Base-by-base conservation (phyloP, 495 filamentous ascomycete genomes). In the Aspergillus funiculosus region DNA sequence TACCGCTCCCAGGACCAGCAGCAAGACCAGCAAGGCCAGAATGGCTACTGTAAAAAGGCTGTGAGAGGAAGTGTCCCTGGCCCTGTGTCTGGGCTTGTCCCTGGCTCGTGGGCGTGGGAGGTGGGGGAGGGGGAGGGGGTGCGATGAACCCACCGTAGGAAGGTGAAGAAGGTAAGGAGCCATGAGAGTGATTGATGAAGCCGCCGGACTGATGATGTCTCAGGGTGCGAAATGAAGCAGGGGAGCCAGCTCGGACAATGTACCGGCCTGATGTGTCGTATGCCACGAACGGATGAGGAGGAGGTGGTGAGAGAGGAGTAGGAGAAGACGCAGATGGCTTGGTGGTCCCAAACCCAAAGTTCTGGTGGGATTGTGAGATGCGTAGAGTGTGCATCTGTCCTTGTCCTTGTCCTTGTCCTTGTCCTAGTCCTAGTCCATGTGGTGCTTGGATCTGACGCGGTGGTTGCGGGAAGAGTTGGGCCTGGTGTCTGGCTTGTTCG, bases 321-420 rank as follows among this genome's bases (percentile, higher is more conserved):
- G 39, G 22, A 4, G 28, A 27, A 18, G 39, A 19, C 5, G 17
- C 10, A n/a, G 39, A 31, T 2, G 28, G 27, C 9, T 13, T 21
- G 28, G 28, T 20, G 19, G n/a, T n/a, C n/a, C n/a, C n/a, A n/a
- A n/a, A n/a, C n/a, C 30, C 38, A 3, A 49, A 22, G 30, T 29
- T 41, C 3, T 49, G 46, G 13, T 27, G 38, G 19, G 46, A 42
- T 39, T 41, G 46, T 1, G 46, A 49, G 22, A 13, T 3, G 13
- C 30, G 28, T 9, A 42, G 38, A 10, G 38, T 27, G 5, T 42
- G 38, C n/a, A 3, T 20, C 22, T 29, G 24, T 6, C 27, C 19
- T 6, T 34, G 24, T 5, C 11, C 37, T 22, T 40, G 27, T 25
- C 10, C 21, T 24, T 36, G 32, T 18, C 35, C 24, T 11, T 25